Conservation (phyloP, 1,139 yeast genomes). For the Magnusiomyces tetraspermus region DNA sequence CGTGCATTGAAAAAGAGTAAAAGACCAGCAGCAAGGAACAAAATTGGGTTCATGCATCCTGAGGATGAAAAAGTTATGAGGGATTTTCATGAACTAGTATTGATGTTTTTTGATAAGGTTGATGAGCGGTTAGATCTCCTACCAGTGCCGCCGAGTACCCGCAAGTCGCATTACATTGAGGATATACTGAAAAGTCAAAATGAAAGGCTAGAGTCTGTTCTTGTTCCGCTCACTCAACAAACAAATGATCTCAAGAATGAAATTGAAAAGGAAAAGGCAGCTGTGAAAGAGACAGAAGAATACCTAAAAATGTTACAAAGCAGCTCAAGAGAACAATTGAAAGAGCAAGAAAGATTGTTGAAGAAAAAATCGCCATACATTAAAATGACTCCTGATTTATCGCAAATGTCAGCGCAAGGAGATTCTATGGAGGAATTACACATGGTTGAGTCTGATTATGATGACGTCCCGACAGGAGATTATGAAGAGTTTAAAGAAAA, state of each 20-base stretch:
- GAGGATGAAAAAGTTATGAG: constrained; percentile 2
- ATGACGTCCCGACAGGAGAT: not conserved
- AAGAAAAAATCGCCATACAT: not conserved
- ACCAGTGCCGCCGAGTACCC: constrained; percentile 21
- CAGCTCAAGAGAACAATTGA: constrained; percentile 10
- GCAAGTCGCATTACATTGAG: constrained; percentile 18
- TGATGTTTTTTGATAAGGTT: constrained; percentile 4
- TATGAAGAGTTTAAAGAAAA: not conserved
- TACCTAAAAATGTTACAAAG: constrained; percentile 14
- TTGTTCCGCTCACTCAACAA: constrained; percentile 21
- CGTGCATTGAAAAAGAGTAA: not conserved
- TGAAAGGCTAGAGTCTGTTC: constrained; percentile 18
- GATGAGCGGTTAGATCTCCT: constrained; percentile 14
- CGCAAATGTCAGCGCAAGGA: not conserved
- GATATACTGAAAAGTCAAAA: constrained; percentile 17
- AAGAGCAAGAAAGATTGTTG: not conserved
- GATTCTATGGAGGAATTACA: not conserved
- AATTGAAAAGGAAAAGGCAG: constrained; percentile 16
- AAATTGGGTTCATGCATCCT: not conserved
- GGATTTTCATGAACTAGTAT: constrained; percentile 7
- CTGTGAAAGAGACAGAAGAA: constrained; percentile 12
- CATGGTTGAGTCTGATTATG: not conserved
- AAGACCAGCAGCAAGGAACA: not conserved
- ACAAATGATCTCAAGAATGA: constrained; percentile 21
- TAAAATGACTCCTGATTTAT: not conserved